Evolutionary conservation across 495 filamentous ascomycete genomes (phyloP).

Genomic region (Melanomma pulvis-pyrius): DNA sequence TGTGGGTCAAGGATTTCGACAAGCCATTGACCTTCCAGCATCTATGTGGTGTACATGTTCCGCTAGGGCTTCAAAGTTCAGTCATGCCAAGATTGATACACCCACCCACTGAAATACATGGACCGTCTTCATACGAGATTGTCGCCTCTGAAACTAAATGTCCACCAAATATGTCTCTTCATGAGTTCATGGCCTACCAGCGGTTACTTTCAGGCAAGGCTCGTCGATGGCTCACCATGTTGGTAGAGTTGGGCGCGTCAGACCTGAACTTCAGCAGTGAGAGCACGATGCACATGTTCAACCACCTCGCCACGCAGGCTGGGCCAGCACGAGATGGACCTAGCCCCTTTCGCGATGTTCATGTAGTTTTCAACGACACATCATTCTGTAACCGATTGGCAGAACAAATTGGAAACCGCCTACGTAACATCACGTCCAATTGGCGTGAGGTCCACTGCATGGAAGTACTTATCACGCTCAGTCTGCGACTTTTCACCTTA

Average conservation of each 20-base stretch:
- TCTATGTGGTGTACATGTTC: conserved; percentile 40
- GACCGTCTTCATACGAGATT: conserved; percentile 58
- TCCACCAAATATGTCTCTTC: conserved; percentile 50
- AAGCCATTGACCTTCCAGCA: conserved; percentile 41
- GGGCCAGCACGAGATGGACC: conserved; percentile 48
- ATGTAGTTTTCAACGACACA: conserved; percentile 52
- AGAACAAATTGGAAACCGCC: conserved; percentile 48
- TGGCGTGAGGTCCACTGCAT: conserved; percentile 58
- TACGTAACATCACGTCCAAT: conserved; percentile 51
- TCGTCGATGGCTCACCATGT: conserved; percentile 54
- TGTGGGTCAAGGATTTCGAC: conserved; percentile 41
- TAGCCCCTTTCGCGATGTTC: conserved; percentile 45
- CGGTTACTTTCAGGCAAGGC: conserved; percentile 49
- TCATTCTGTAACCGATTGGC: conserved; percentile 51
- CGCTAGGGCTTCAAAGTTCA: conserved; percentile 20
- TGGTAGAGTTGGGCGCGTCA: conserved; percentile 55
- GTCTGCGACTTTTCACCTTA: conserved; percentile 41
- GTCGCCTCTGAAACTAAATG: conserved; percentile 58
- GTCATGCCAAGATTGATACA: conserved; percentile 27
- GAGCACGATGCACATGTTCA: conserved; percentile 47
- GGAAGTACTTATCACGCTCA: conserved; percentile 53
- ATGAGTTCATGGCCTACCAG: conserved; percentile 58
- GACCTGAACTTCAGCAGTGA: conserved; percentile 60
- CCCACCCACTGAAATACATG: conserved; percentile 33
- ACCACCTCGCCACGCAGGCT: conserved; percentile 51